A percentile compares a stretch with the other conserved stretches of the same genome.
Evolutionary conservation across 2,329 filamentous ascomycete genomes (phyloP).

Genomic region (Colletotrichum australisinense): DNA sequence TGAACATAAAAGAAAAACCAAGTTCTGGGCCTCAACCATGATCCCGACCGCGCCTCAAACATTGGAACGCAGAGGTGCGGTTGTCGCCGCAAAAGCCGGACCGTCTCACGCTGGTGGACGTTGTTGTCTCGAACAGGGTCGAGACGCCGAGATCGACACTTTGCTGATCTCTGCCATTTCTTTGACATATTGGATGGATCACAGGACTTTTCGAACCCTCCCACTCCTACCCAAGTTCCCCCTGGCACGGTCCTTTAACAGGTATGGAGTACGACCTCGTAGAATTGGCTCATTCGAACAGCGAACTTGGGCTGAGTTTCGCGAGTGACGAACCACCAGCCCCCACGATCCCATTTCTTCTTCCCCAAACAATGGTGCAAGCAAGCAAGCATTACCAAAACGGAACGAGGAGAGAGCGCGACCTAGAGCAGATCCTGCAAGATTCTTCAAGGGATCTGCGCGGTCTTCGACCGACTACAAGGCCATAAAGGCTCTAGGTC

Average conservation of each 20-base stretch:
- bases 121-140: background rate
- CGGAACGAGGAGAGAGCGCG: background rate
- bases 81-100: too few species aligned
- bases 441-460: slow-evolving; percentile 1
- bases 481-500: background rate
- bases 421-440: background rate
- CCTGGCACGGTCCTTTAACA: background rate
- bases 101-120: background rate
- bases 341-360: background rate
- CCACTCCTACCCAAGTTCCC: too few species aligned
- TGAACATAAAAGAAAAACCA: too few species aligned
- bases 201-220: background rate
- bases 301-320: background rate
- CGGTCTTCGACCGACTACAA: background rate
- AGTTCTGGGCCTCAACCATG: too few species aligned
- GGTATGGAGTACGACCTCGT: background rate
- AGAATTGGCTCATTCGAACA: too few species aligned
- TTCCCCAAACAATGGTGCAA: background rate
- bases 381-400: background rate
- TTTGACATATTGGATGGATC: slow-evolving; percentile 9
- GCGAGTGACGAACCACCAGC: background rate
- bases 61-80: too few species aligned
- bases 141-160: background rate
- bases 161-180: background rate
- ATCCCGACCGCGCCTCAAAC: too few species aligned